Evolutionary conservation across 345 rosid genomes (phyloP).

Genomic region (Cardamine resedifolia): DNA sequence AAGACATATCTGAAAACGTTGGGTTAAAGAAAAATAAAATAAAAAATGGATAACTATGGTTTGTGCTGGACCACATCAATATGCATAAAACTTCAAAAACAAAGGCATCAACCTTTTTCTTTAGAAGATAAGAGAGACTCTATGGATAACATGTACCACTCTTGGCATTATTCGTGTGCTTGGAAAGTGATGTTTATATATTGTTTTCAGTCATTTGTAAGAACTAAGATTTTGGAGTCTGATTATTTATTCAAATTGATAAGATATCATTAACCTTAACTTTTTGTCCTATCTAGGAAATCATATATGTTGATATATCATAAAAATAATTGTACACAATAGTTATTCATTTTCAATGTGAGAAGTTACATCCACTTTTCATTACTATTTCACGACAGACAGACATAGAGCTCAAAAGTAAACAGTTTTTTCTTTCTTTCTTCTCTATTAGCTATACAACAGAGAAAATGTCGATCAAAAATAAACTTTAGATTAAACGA

Average conservation of each 20-base stretch:
- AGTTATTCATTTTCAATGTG: background rate
- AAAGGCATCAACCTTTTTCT: conserved; percentile 37
- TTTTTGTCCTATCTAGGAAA: background rate
- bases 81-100: conserved; percentile 30
- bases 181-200: conserved; percentile 30
- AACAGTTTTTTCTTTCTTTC: background rate
- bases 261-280: conserved; percentile 11
- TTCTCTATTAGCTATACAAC: background rate
- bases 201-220: conserved; percentile 3
- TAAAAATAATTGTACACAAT: background rate
- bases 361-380: background rate
- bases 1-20: background rate
- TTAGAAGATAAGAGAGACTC: conserved; percentile 38
- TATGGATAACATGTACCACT: conserved; percentile 29
- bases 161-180: conserved; percentile 29
- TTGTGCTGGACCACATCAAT: conserved; percentile 38
- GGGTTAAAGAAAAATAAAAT: background rate
- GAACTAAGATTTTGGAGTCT: background rate
- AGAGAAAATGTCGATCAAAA: background rate
- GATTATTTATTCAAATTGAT: background rate
- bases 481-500: background rate
- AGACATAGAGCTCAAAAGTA: background rate
- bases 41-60: conserved; percentile 25
- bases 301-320: background rate
- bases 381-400: background rate